Evolutionary conservation across 2,329 filamentous ascomycete species (phyloP), one percentile per base, ranked within the genome.

Genomic region (Emergomyces africanus): DNA sequence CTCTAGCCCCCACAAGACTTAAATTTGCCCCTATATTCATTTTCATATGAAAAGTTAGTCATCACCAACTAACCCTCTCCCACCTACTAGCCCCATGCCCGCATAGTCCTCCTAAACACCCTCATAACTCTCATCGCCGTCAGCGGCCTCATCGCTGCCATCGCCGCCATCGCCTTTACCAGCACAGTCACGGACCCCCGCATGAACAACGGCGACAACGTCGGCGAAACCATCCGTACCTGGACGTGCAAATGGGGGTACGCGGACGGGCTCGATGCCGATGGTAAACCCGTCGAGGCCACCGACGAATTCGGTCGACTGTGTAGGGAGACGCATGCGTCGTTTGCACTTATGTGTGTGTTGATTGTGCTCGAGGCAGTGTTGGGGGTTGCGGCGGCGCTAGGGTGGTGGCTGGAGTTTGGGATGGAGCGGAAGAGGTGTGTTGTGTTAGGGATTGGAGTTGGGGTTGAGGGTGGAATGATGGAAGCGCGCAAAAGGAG

Each of bases 181-280:
- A 68, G 73, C 44, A 69, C 72, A 25, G 56, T 60, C 28, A 60
- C 60, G n/a, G 63, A 64, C 41, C 63, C 68, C 61, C 5, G 70
- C 69, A 1, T 65, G 62, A 25, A 67, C 69, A n/a, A 64, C 60
- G 5, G 68, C 66, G 39, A 70, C 66, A 5, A 64, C 35, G 30
- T 61, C 0, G 68, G 68, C 39, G 72, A 75, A 60, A 74, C 73
- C 6, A 66, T 75, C n/a, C 66, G 71, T 20, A 71, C 69, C 44
- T 75, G 73, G 73, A 73, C 73, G 8, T 75, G 73, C 62, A 75
- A 72, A 59, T 75, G 72, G 72, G 67, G 68, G 3, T 63, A 66
- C 23, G 58, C 63, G 12, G 58, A 57, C 3, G 61, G 62, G 14
- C 57, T 61, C 9, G 60, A 60, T 4, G 59, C 54, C 23, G 44